Base-by-base conservation (phyloP, 2,329 filamentous ascomycete species). In the Domatiomyces globalis region DNA sequence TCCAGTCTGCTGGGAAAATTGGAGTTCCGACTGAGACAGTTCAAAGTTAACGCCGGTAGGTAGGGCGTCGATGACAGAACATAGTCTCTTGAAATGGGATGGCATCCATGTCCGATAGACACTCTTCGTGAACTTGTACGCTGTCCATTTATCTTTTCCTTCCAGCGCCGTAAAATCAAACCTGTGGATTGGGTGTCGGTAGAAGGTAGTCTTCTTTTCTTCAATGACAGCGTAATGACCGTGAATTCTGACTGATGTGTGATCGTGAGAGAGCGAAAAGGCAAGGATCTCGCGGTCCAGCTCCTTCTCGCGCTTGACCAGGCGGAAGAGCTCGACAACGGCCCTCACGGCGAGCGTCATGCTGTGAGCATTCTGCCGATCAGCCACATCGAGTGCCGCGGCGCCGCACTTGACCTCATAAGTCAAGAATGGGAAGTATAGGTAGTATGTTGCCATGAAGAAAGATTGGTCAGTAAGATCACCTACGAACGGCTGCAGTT, bases 181-280 rank as follows among this genome's bases (percentile, higher is more conserved):
- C 0, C 15, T 50, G 29, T 51, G 59, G 47, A 73, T 69, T 0
- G 59, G 58, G 54, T 72, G 63, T 20, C 66, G 66, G 61, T 70
- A 69, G 51, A 67, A 71, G 18, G 62, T 63, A 7, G 54, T 63
- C 7, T 65, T 54, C 1, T 63, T 58, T 9, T 56, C 58, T 19
- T 62, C 51, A 17, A 71, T 64, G 2, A 69, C 62, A 1, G 69
- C 58, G 51, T 73, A 73, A 49, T 72, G 62, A 20, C 67, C 66
- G 54, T 69, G 71, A 29, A 73, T 71, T n/a, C 63, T 54, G 6
- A 69, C 66, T 0, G 54, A 55, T 1, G 36, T 5, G 42, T 66
- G 45, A 54, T 69, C 63, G 43, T 68, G 61, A 6, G 68, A 72
- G 54, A 73, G 55, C 4, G 70, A 74, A 53, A 73, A 75, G 18